phyloP scores from a whole-genome alignment of 495 filamentous ascomycete species.

The Neurospora hispaniola region DNA sequence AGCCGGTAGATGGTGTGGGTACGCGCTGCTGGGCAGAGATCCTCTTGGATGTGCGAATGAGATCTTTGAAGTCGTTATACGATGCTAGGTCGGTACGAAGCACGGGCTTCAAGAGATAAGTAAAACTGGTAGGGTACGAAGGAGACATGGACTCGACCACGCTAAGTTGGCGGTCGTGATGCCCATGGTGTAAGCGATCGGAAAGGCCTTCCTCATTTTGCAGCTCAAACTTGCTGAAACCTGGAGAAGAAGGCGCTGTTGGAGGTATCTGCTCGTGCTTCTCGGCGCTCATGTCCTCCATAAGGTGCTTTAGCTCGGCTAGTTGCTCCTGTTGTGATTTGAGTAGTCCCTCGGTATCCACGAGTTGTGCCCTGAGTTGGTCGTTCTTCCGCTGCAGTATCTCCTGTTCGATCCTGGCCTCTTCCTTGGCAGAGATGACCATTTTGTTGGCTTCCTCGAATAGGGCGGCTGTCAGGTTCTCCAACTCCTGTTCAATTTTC shows the following conservation, averaged over 20 bases:
- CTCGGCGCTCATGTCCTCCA: slow-evolving; percentile 75
- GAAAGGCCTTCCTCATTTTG: slow-evolving; percentile 24
- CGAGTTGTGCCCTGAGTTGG: slow-evolving; percentile 39
- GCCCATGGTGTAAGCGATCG: slow-evolving; percentile 32
- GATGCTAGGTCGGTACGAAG: slow-evolving; percentile 70
- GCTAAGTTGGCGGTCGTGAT: slow-evolving; percentile 30
- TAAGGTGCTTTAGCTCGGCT: slow-evolving; percentile 76
- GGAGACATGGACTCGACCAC: slow-evolving; percentile 52
- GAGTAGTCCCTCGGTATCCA: slow-evolving; percentile 65
- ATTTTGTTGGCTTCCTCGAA: slow-evolving; percentile 97
- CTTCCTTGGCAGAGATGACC: slow-evolving; percentile 57
- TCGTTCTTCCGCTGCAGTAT: slow-evolving; percentile 26
- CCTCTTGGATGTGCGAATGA: slow-evolving; percentile 57
- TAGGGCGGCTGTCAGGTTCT: slow-evolving; percentile 75
- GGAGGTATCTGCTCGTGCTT: slow-evolving; percentile 56
- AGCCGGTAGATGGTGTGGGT: slow-evolving; percentile 5
- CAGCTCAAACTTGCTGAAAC: slow-evolving; percentile 37
- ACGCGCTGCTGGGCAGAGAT: slow-evolving; percentile 27
- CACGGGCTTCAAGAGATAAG: slow-evolving; percentile 69
- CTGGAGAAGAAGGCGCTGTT: slow-evolving; percentile 56
- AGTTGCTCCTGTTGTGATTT: slow-evolving; percentile 89
- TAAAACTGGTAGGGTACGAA: slow-evolving; percentile 75
- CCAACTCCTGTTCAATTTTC: slow-evolving; percentile 68
- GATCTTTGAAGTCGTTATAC: slow-evolving; percentile 75
- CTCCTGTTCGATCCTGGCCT: slow-evolving; percentile 27